Conservation (phyloP, 2,329 filamentous ascomycete species). For the Trichoderma koningii region DNA sequence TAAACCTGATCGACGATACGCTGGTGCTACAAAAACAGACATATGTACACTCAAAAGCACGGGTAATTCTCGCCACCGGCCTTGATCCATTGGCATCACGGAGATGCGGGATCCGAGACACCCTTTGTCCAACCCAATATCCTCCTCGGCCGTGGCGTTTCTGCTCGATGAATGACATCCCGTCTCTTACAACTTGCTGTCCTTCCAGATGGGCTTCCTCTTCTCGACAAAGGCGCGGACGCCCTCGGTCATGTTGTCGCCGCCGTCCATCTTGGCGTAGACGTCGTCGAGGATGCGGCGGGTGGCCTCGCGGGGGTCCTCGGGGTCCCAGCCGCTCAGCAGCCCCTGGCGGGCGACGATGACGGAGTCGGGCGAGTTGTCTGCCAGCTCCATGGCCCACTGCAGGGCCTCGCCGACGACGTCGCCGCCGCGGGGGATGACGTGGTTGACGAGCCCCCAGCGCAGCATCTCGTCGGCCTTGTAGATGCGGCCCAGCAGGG, state of each 20-base stretch:
- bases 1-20: background rate
- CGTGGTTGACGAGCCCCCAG: slow-evolving; percentile 72
- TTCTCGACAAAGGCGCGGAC: slow-evolving; percentile 76
- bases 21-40: background rate
- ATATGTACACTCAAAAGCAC: slow-evolving; percentile 19
- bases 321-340: slow-evolving; percentile 70
- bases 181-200: slow-evolving; percentile 58
- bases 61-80: background rate
- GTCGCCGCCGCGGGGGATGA: slow-evolving; percentile 50
- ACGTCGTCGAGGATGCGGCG: slow-evolving; percentile 58
- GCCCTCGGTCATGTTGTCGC: slow-evolving; percentile 75
- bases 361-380: slow-evolving; percentile 73
- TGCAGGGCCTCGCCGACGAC: slow-evolving; percentile 61
- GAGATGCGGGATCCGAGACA: slow-evolving; percentile 16
- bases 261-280: slow-evolving; percentile 61
- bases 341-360: slow-evolving; percentile 73
- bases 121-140: background rate
- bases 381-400: slow-evolving; percentile 62
- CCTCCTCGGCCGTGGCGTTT: background rate
- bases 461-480: slow-evolving; percentile 58
- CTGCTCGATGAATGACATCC: background rate
- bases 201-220: slow-evolving; percentile 67
- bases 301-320: slow-evolving; percentile 65
- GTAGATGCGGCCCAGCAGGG: slow-evolving; percentile 63
- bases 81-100: slow-evolving; percentile 17